Base-by-base conservation (phyloP, 805 yeast species). In the Cyberlindnera euphorbiae region DNA sequence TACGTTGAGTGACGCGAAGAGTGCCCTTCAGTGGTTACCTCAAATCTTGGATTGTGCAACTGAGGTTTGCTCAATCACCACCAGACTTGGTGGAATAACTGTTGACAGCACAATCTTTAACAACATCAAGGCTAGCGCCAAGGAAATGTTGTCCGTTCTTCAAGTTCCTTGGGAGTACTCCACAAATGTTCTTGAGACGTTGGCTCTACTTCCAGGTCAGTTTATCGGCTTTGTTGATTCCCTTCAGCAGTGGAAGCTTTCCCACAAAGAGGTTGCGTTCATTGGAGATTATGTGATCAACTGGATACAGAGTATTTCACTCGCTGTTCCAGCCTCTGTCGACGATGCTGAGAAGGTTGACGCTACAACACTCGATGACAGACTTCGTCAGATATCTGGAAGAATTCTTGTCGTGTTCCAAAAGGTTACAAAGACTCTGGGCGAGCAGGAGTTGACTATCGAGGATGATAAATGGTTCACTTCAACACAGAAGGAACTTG, bases 391-490 rank as follows among this genome's bases (percentile, higher is more conserved):
- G 15, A 50, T 83, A 4, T 66, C 79, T 4, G 73, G 73, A 13
- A 69, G 81, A 3, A 69, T 86, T 14, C 59, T 88, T 36, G 65
- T 89, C 21, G 70, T 81, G 1, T 71, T 83, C 46, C 97, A 89
- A 58, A 73, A 74, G 42, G 58, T 72, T 16, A 36, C 49, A 14
- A 36, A 46, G 34, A 8, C 30, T 12, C 25, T 39, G 15, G 21
- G 29, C 13, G 33, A 32, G 0, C 56, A 45, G 3, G 34, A 47
- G 2, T 47, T 75, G 3, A 44, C 58, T 1, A 73, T 63, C 15
- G 80, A 69, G 2, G 77, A 71, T 17, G 89, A 83, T 40, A 64
- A 67, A n/a, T 89, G 96, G 95, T 66, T 86, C 22, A 56, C 65
- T 4, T 37, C 50, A 1, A 46, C 77, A 2, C 79, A 79, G 39